Evolutionary conservation across 805 yeast genomes (phyloP), one percentile per base, ranked within the genome.

Genomic region (Nakazawaea wyomingensis): DNA sequence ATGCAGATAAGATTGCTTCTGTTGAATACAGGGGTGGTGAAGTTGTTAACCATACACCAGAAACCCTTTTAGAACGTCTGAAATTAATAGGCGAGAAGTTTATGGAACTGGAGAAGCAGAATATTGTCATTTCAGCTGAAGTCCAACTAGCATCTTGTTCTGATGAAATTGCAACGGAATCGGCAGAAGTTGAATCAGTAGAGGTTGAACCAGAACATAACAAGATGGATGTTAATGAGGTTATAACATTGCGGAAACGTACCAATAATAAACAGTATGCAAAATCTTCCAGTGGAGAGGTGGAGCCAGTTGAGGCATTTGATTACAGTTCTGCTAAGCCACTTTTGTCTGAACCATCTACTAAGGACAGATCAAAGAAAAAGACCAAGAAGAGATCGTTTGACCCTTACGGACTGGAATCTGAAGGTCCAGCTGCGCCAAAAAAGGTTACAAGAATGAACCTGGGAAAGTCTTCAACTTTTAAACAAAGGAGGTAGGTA

Each of bases 401-500:
- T 19, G 46, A 48, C 21, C 50, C 50, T 6, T 48, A 48, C 35
- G 30, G 45, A 3, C 18, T 65, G 35, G 65, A 61, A 5, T 61
- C 68, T 21, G 69, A 68, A 14, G 84, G 80, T 1, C 83, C 83
- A 7, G 62, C 62, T 50, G 70, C 73, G n/a, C 72, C 74, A 6
- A 79, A 75, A 60, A 74, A 66, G 39, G 43, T 36, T 6, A 21
- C 34, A 3, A 50, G 58, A 18, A 42, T 57, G 18, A 61, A 57
- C 8, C 35, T 48, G 22, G 73, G 74, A n/a, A 68, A 62, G 46
- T 56, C 69, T 2, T 49, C 67, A 2, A 65, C 72, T 0, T 69
- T 64, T 43, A 42, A 34, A 18, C 28, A 39, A 13, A 42, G 34
- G 36, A 49, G 37, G 32, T 40, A 24, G 14, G 9, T 22, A 9